Evolutionary conservation across 148 eudicot genomes (phyloP).

Genomic region (Amaranthus palmeri): DNA sequence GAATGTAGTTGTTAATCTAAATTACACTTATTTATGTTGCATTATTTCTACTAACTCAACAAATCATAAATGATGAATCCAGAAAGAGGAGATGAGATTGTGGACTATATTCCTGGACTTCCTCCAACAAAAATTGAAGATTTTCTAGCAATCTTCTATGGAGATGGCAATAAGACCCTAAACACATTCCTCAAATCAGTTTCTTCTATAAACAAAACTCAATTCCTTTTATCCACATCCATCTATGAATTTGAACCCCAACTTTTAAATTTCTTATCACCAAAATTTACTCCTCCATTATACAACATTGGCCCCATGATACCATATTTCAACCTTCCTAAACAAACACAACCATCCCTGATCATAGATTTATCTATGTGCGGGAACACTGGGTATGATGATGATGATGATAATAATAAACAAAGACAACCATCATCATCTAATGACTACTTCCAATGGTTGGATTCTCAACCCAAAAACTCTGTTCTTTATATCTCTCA

Average conservation of each 20-base stretch:
- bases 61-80: too few relatives aligned
- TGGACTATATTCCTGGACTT: constrained; percentile 68
- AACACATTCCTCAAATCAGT: constrained; percentile 16
- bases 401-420: too few relatives aligned
- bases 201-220: constrained; percentile 31
- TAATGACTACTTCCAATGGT: constrained; percentile 30
- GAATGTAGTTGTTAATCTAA: too few relatives aligned
- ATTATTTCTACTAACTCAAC: not conserved
- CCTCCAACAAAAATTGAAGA: constrained; percentile 46
- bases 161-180: constrained; percentile 22
- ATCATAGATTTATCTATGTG: too few relatives aligned
- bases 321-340: constrained; percentile 33
- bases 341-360: not conserved
- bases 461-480: constrained; percentile 28
- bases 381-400: too few relatives aligned
- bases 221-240: constrained; percentile 42
- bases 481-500: constrained; percentile 57
- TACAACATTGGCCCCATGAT: constrained; percentile 51
- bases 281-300: constrained; percentile 26
- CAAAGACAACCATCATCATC: not conserved
- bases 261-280: constrained; percentile 35
- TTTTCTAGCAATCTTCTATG: constrained; percentile 42
- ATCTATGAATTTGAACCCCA: constrained; percentile 45
- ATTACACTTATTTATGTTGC: too few relatives aligned
- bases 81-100: constrained; percentile 40